phyloP scores from a whole-genome alignment of 2,329 filamentous ascomycete genomes.

The Monosporascus sp. region DNA sequence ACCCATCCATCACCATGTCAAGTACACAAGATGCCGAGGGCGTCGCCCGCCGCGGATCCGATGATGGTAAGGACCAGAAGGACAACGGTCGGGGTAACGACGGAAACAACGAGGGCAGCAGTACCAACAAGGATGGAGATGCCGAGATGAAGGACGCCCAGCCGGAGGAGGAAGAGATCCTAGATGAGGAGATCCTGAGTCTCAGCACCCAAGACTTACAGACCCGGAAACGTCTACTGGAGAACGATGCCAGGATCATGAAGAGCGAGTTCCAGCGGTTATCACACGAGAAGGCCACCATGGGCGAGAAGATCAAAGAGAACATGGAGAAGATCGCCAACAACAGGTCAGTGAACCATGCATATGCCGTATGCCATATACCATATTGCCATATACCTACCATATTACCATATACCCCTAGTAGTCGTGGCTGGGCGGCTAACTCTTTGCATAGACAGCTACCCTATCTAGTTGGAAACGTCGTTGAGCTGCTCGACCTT shows the following conservation, averaged over 20 bases:
- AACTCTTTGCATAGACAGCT: constrained; percentile 64
- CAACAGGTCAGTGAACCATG: constrained; percentile 64
- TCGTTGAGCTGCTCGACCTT: constrained; percentile 93
- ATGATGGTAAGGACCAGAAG: constrained; percentile 46
- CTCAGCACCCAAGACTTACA: constrained; percentile 93
- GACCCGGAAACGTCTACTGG: constrained; percentile 82
- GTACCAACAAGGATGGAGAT: constrained; percentile 62
- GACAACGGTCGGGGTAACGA: constrained; percentile 47
- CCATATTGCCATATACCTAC: no score
- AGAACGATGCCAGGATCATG: constrained; percentile 98
- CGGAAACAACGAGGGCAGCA: constrained; percentile 46
- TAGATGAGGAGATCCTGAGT: constrained; percentile 90
- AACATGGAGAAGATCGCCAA: constrained; percentile 99
- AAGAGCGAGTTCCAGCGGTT: constrained; percentile 93
- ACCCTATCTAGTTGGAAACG: constrained; percentile 96
- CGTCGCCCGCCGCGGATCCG: constrained; percentile 21
- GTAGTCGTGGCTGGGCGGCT: constrained; percentile 2
- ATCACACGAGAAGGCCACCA: constrained; percentile 89
- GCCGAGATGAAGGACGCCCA: constrained; percentile 88
- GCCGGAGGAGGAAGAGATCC: constrained; percentile 67
- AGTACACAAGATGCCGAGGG: constrained; percentile 22
- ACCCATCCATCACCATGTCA: constrained; percentile 21
- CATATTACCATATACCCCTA: no score
- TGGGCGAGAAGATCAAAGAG: constrained; percentile 99
- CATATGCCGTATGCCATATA: constrained; percentile 1